phyloP scores from a whole-genome alignment of 208 protist genomes.

The Trypanosoma scelopori region DNA sequence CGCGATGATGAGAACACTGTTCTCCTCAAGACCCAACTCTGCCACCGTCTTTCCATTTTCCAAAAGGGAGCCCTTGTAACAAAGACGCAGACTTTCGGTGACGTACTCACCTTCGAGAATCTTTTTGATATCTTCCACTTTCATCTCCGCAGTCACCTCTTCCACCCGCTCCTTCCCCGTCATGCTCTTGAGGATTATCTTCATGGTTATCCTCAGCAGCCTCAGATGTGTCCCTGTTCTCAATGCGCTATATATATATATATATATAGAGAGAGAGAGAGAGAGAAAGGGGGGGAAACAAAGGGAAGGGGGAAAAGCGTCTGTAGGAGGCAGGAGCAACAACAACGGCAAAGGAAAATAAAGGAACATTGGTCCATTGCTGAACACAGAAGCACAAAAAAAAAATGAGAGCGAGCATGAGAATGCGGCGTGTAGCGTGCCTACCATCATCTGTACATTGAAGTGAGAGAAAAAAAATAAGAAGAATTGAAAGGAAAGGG shows the following conservation, averaged over 20 bases:
- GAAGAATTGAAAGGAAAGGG: constrained; percentile 15
- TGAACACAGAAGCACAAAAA: too few relatives aligned
- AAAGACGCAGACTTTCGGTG: constrained; percentile 55
- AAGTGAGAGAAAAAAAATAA: constrained; percentile 16
- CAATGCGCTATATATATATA: too few relatives aligned
- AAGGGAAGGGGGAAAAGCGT: too few relatives aligned
- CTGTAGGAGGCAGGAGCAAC: too few relatives aligned
- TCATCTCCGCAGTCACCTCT: constrained; percentile 52
- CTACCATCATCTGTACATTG: background rate
- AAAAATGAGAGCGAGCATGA: background rate
- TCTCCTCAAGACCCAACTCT: constrained; percentile 48
- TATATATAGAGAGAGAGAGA: too few relatives aligned
- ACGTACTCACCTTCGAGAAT: constrained; percentile 75
- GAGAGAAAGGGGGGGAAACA: too few relatives aligned
- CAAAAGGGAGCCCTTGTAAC: constrained; percentile 70
- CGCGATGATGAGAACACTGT: constrained; percentile 59
- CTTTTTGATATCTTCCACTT: constrained; percentile 59
- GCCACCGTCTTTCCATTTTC: constrained; percentile 60
- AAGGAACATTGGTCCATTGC: too few relatives aligned
- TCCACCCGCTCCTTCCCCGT: constrained; percentile 53
- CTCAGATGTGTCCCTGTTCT: background rate
- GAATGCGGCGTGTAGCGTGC: background rate
- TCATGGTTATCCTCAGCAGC: constrained; percentile 42
- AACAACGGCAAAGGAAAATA: too few relatives aligned
- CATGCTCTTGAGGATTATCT: constrained; percentile 72